These are phyloP conservation scores for Holtermanniella nyarrowii DNA, from an alignment of 768 basidiomycete species.

Conservation along the genomic window DNA sequence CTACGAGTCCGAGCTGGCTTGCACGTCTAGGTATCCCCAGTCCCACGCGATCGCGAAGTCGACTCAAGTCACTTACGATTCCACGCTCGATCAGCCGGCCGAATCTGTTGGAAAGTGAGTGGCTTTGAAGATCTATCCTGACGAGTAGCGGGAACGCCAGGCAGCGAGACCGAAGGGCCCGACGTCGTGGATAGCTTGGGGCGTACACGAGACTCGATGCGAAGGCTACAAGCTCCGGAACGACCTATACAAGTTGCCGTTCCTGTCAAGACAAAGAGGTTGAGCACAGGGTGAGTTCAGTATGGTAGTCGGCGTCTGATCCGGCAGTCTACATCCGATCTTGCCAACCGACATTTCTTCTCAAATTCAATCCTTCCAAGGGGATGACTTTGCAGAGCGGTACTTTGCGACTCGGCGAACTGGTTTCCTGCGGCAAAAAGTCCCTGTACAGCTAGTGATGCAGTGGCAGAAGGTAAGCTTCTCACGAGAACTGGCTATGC, in stretches of 20 bases:
- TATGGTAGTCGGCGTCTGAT: background rate
- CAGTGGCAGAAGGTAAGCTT: slow-evolving; percentile 68
- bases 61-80: background rate
- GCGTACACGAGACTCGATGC: background rate
- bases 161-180: background rate
- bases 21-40: background rate
- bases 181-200: background rate
- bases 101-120: background rate
- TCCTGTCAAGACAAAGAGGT: slow-evolving; percentile 31
- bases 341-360: slow-evolving; percentile 69
- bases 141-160: background rate
- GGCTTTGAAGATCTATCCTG: background rate
- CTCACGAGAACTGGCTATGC: background rate
- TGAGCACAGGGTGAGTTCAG: slow-evolving; percentile 56
- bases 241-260: slow-evolving; percentile 17
- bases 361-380: slow-evolving; percentile 77
- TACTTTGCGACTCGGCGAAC: slow-evolving; percentile 87
- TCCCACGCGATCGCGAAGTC: background rate
- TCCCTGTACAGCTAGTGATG: slow-evolving; percentile 81
- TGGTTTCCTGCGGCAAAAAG: slow-evolving; percentile 57
- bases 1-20: background rate
- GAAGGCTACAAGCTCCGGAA: background rate
- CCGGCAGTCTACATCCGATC: slow-evolving; percentile 57
- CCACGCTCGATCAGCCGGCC: background rate
- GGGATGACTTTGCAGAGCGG: slow-evolving; percentile 71